These are phyloP conservation scores for Penicillium sp. DNA, from an alignment of 2,329 filamentous ascomycete species.

Conservation along the genomic window DNA sequence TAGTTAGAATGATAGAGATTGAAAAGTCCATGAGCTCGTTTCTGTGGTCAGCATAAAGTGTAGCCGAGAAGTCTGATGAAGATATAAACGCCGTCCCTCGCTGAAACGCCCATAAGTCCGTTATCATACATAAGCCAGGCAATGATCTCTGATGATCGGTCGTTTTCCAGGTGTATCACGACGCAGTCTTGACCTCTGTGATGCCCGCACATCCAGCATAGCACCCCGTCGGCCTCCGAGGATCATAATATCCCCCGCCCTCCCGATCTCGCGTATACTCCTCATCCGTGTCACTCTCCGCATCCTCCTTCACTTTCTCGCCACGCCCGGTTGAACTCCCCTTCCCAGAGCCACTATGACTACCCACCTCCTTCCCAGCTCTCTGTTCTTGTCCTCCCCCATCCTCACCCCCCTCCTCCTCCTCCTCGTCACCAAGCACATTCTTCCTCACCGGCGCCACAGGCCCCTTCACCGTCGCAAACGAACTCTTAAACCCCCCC, in stretches of 20 bases:
- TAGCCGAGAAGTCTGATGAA: background rate
- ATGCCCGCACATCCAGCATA: slow-evolving; percentile 38
- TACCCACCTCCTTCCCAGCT: slow-evolving; percentile 9
- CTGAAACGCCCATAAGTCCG: background rate
- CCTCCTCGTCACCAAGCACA: slow-evolving; percentile 46
- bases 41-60: background rate
- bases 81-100: background rate
- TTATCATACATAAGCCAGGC: background rate
- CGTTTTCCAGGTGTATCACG: background rate
- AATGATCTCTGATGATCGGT: background rate
- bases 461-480: slow-evolving; percentile 56
- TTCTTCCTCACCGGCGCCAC: slow-evolving; percentile 43
- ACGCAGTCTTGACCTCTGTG: slow-evolving; percentile 16
- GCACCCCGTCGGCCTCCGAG: slow-evolving; percentile 55
- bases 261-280: slow-evolving; percentile 53
- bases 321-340: background rate
- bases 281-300: slow-evolving; percentile 71
- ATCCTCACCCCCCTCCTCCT: slow-evolving; percentile 31
- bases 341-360: background rate
- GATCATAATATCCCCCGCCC: slow-evolving; percentile 55
- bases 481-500: slow-evolving; percentile 78
- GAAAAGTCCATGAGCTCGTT: slow-evolving; percentile 1
- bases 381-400: slow-evolving; percentile 16
- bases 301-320: slow-evolving; percentile 46
- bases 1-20: slow-evolving; percentile 24